Percentiles rank a stretch among this genome's conserved stretches.
phyloP scores from a whole-genome alignment of 345 rosid species.

The Stellera chamaejasme region DNA sequence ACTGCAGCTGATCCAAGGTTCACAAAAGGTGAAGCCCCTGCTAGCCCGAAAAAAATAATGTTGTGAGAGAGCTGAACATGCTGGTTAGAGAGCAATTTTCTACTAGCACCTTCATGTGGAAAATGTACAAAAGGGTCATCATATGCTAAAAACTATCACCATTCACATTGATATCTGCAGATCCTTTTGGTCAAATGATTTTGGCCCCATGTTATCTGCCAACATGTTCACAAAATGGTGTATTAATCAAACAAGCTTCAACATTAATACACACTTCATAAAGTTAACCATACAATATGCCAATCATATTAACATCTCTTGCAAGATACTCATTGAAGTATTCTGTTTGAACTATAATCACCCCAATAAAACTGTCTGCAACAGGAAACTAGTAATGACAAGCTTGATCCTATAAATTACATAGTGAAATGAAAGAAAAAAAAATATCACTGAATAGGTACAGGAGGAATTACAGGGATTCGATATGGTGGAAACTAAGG shows the following conservation, averaged over 20 bases:
- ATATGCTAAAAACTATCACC: slow-evolving; percentile 10
- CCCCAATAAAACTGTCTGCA: neutral
- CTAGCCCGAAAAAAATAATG: slow-evolving; percentile 2
- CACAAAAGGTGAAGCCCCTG: too few species aligned
- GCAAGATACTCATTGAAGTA: neutral
- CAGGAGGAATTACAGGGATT: too few species aligned
- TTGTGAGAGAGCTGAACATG: slow-evolving; percentile 14
- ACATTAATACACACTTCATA: neutral
- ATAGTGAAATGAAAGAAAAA: neutral
- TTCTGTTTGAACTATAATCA: neutral
- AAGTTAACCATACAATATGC: neutral
- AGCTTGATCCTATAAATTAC: neutral
- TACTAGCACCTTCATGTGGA: slow-evolving; percentile 20
- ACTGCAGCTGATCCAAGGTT: too few species aligned
- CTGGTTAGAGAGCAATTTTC: slow-evolving; percentile 26
- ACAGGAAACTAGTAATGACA: slow-evolving; percentile 1
- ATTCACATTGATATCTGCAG: slow-evolving; percentile 17
- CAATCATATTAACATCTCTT: neutral
- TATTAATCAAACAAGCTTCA: neutral
- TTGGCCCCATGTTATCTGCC: slow-evolving; percentile 26
- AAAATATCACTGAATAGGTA: too few species aligned
- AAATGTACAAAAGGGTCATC: slow-evolving; percentile 24
- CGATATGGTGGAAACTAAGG: neutral
- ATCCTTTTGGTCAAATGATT: slow-evolving; percentile 17
- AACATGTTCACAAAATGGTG: slow-evolving; percentile 8